Evolutionary conservation across 1,139 yeast genomes (phyloP).

Genomic region (Wickerhamiella pararugosa): DNA sequence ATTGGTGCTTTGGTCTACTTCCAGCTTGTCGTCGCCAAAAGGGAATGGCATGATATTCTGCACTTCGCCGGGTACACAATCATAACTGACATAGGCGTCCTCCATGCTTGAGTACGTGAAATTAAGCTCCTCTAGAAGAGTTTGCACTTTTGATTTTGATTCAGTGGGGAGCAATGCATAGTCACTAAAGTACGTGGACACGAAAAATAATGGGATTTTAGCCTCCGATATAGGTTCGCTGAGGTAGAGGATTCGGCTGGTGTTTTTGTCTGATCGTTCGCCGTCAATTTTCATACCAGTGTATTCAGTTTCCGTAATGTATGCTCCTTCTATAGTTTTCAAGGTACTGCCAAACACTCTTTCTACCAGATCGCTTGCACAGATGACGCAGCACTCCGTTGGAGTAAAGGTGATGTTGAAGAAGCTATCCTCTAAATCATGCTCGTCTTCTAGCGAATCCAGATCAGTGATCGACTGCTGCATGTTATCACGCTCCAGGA

Average conservation of each 20-base stretch:
- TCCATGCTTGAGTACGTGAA: constrained; percentile 32
- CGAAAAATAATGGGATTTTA: constrained; percentile 44
- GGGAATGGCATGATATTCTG: neutral
- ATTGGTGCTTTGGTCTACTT: constrained; percentile 17
- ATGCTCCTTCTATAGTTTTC: constrained; percentile 23
- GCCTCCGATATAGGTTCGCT: constrained; percentile 47
- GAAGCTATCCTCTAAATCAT: constrained; percentile 21
- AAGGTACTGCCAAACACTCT: constrained; percentile 30
- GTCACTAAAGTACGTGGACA: constrained; percentile 53
- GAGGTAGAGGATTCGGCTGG: constrained; percentile 37
- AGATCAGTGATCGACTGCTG: constrained; percentile 1
- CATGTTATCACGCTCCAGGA: neutral
- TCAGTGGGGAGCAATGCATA: constrained; percentile 44
- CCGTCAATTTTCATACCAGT: constrained; percentile 46
- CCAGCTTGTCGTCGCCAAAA: neutral
- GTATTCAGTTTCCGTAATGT: constrained; percentile 34
- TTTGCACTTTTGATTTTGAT: constrained; percentile 32
- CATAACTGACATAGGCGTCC: constrained; percentile 18
- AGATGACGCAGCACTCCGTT: constrained; percentile 39
- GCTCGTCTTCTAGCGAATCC: neutral
- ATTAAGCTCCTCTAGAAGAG: constrained; percentile 30
- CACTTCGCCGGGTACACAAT: constrained; percentile 2
- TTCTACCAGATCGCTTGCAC: constrained; percentile 29
- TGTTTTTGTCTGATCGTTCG: constrained; percentile 43
- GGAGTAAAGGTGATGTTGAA: constrained; percentile 46